Evolutionary conservation across 345 rosid species (phyloP), one percentile per base, ranked within the genome.

Genomic region (Noccaea bulbosa): DNA sequence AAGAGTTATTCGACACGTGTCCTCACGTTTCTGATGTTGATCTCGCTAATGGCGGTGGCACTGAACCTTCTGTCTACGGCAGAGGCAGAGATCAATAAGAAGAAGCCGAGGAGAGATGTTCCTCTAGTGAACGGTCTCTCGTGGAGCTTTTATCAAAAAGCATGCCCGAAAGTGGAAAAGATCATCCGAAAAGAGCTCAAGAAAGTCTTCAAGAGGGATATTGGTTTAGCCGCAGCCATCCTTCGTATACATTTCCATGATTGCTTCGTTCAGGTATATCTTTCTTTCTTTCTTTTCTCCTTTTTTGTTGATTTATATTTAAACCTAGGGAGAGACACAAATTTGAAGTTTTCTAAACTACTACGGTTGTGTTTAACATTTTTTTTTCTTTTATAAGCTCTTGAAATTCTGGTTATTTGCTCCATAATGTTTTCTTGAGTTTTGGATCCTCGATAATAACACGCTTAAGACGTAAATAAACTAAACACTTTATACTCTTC

Each of bases 231-330:
- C 56, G 98, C 98, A n/a, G 98, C 89, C 51, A 74, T 90, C 59
- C 92, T 90, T 41, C 96, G 97, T 62, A 85, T 88, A 62, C 96
- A 88, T 74, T 93, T 93, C 80, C 98, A 93, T 40, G 97, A 90
- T 68, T 93, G 98, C 88, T 93, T 90, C 51, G 98, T 93, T 62
- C 85, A 84, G 97, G 98, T 88, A 48, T 37, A 7, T 59, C 12
- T 17, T 12, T 35, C 17, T 59, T 24, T n/a, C 24, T 38, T 4
- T 60, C 30, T n/a, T 5, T 22, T 60, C 0, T 11, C 15, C 15
- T 11, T 37, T 47, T 32, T 4, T 15, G 11, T 62, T 52, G 38
- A 5, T 35, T 8, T 15, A 27, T 15, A 15, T 15, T 27, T 30
- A 53, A 49, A 61, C 27, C 40, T 3, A 16, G 47, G 33, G 16